Percentiles rank a stretch among this genome's conserved stretches.
Evolutionary conservation across 2,329 filamentous ascomycete genomes (phyloP).

Genomic region (Lachnellula cervina): DNA sequence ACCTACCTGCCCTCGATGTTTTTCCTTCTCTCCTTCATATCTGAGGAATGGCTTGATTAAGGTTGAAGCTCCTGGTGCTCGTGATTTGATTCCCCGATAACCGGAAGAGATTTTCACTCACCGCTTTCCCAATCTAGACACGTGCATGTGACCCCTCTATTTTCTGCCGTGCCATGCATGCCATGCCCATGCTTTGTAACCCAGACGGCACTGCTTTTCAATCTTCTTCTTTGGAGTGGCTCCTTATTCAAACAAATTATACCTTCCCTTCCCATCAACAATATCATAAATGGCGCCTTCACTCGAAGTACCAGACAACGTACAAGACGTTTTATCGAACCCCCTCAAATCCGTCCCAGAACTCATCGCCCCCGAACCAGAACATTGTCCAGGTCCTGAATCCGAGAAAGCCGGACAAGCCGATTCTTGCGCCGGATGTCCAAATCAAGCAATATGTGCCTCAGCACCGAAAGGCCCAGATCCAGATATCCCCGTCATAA

Average conservation of each 20-base stretch:
- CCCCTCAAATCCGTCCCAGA: conserved; percentile 74
- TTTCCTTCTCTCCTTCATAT: background rate
- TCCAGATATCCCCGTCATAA: conserved; percentile 86
- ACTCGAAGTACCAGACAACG: conserved; percentile 65
- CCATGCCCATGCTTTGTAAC: background rate
- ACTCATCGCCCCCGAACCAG: conserved; percentile 90
- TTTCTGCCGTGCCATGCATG: background rate
- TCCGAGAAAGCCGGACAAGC: conserved; percentile 63
- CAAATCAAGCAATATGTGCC: conserved; percentile 93
- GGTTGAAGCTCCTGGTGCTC: no score
- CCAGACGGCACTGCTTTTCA: background rate
- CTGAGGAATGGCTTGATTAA: background rate
- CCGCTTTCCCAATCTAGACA: background rate
- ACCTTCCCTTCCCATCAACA: background rate
- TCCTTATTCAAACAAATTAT: background rate
- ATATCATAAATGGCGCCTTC: conserved; percentile 67
- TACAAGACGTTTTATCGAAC: conserved; percentile 67
- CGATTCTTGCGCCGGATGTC: conserved; percentile 90
- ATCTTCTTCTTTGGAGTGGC: background rate
- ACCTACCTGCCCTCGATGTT: background rate
- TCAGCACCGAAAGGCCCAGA: conserved; percentile 93
- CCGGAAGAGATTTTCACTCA: background rate
- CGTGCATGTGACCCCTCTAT: background rate
- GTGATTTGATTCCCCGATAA: background rate
- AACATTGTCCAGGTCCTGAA: conserved; percentile 92